Conservation (phyloP, 805 yeast genomes). For the Candida verbasci region DNA sequence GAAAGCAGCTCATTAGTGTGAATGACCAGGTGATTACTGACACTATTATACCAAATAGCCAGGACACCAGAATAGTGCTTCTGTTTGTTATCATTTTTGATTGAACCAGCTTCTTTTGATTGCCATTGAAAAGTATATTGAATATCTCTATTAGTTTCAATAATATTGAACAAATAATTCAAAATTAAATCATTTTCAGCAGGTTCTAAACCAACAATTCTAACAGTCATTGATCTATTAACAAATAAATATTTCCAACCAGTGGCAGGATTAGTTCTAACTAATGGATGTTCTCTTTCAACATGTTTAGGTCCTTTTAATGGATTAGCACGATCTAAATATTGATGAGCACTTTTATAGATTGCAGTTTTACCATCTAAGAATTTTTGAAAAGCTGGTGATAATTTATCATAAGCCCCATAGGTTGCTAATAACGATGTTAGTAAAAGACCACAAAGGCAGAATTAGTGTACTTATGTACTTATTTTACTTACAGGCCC, state of each 20-base stretch:
- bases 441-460: too few species aligned
- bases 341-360: slow-evolving; percentile 38
- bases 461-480: too few species aligned
- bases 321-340: slow-evolving; percentile 41
- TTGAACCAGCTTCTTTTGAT: slow-evolving; percentile 2
- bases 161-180: slow-evolving; percentile 41
- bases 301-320: slow-evolving; percentile 44
- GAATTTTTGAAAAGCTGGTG: slow-evolving; percentile 46
- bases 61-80: slow-evolving; percentile 42
- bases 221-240: slow-evolving; percentile 46
- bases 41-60: slow-evolving; percentile 60
- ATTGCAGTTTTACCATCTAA: slow-evolving; percentile 50
- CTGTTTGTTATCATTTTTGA: slow-evolving; percentile 16
- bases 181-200: slow-evolving; percentile 48
- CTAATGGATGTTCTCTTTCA: slow-evolving; percentile 56
- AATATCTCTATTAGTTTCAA: slow-evolving; percentile 49
- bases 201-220: slow-evolving; percentile 50
- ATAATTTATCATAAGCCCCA: slow-evolving; percentile 53
- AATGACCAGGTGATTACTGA: slow-evolving; percentile 51
- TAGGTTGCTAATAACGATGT: too few species aligned
- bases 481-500: too few species aligned
- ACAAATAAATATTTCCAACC: slow-evolving; percentile 58
- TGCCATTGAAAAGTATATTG: slow-evolving; percentile 53
- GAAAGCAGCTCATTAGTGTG: slow-evolving; percentile 44
- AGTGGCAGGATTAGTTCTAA: slow-evolving; percentile 63